These are phyloP conservation scores for Pseudoturritis turrita DNA, from an alignment of 345 rosid genomes.

Conservation along the genomic window DNA sequence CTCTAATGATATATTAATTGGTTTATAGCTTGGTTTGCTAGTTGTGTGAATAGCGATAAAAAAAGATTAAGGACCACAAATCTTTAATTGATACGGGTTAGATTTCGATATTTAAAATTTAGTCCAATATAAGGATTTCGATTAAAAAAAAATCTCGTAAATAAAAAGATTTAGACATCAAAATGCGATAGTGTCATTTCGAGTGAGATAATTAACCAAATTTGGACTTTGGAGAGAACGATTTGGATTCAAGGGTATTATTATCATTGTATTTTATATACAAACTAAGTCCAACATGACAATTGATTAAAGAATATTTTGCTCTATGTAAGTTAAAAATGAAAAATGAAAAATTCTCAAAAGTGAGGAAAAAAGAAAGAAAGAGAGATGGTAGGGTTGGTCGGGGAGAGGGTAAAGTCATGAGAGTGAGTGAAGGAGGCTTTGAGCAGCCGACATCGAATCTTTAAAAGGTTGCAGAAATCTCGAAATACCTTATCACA, in stretches of 20 bases:
- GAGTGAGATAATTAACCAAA: neutral
- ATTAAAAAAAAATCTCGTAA: neutral
- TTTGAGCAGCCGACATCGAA: conserved; percentile 33
- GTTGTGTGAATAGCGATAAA: neutral
- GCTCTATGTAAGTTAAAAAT: neutral
- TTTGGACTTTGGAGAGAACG: neutral
- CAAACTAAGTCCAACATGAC: neutral
- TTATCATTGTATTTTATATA: neutral
- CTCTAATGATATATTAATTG: neutral
- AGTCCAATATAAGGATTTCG: neutral
- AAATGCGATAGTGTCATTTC: neutral
- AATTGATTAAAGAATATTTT: neutral
- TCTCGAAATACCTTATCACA: conserved; percentile 22
- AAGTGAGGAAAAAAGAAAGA: neutral
- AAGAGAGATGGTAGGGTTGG: conserved; percentile 19
- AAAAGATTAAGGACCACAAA: neutral
- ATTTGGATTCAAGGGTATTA: neutral
- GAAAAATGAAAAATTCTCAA: neutral
- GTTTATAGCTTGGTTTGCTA: neutral
- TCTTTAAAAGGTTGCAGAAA: conserved; percentile 13
- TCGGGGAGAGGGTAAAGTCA: neutral
- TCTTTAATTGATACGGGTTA: neutral
- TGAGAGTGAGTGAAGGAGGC: conserved; percentile 14
- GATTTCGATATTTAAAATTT: neutral
- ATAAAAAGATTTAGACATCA: too few species aligned